Base-by-base conservation (phyloP, 768 basidiomycete genomes). In the Agrocybe pediades region DNA sequence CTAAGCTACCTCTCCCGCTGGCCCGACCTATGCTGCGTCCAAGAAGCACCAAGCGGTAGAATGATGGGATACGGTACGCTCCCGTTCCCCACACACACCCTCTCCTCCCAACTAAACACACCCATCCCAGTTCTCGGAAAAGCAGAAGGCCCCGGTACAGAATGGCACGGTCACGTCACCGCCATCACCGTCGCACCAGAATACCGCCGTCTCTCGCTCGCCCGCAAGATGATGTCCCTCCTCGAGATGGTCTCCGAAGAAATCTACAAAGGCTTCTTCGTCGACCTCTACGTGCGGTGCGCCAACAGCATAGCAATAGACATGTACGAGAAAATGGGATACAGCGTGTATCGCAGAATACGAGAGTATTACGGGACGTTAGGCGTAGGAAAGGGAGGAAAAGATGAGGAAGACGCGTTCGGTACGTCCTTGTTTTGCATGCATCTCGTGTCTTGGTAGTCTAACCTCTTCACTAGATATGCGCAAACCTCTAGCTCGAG, bases 121-220 rank as follows among this genome's bases (percentile, higher is more conserved):
- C 19, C 44, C 36, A 19, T 33, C 17, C 29, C 62, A 98, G 97
- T 98, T 61, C 78, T 99, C 46, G 95, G 94, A 21, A 99, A 98
- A 64, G 92, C 95, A 1, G 94, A 97, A 69, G 94, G 95, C 2
- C 57, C 69, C 5, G 75, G 77, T 0, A 53, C 70, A 1, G 94
- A 95, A 63, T 93, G 90, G 85, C 93, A 95, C 63, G 96, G 94
- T 0, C 97, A 98, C 65, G 87, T 98, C 63, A 98, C 96, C 0
- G 95, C 95, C 0, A 76, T 99, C 46, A 93, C 95, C 5, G 94
- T 99, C 50, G 90, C 95, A 0, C 97, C 97, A 11, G 87, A 92
- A 62, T 97, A 92, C 70, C 89, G 97, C 39, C 87, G 91, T 2
- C 81, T 98, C 2, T 85, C 85, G 1, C 85, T 98, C 41, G 96